Conservation (phyloP, 1,139 yeast species). For the Arxiozyma bovina region DNA sequence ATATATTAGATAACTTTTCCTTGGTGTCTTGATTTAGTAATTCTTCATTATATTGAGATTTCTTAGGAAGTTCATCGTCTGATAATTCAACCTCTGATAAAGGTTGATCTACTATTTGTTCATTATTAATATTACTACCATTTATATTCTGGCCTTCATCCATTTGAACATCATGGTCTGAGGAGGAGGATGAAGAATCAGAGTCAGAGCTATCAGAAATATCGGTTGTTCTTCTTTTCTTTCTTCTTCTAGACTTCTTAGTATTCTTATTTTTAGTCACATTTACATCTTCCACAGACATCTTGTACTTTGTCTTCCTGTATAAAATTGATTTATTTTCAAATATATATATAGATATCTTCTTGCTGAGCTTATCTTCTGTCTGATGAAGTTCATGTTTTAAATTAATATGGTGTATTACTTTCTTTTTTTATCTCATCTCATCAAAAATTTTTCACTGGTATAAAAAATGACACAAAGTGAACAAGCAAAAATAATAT, state of each 20-base stretch:
- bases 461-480: not conserved
- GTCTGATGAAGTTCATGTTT: too few species aligned
- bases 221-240: slow-evolving; percentile 75
- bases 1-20: slow-evolving; percentile 19
- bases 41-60: slow-evolving; percentile 7
- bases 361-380: not conserved
- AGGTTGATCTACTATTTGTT: slow-evolving; percentile 2
- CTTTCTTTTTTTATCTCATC: not conserved
- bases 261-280: slow-evolving; percentile 19
- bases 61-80: slow-evolving; percentile 33
- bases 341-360: not conserved
- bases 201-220: slow-evolving; percentile 40
- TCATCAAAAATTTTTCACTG: not conserved
- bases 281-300: slow-evolving; percentile 18
- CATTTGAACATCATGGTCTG: slow-evolving; percentile 19
- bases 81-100: slow-evolving; percentile 34
- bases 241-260: slow-evolving; percentile 41
- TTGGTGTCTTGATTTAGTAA: slow-evolving; percentile 16
- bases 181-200: slow-evolving; percentile 25
- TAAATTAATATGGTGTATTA: not conserved
- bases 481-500: not conserved
- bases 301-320: slow-evolving; percentile 1
- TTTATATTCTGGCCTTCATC: slow-evolving; percentile 11
- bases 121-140: not conserved
- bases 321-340: not conserved